Evolutionary conservation across 805 yeast species (phyloP), one percentile per base, ranked within the genome.

Genomic region (Huiozyma naganishii): DNA sequence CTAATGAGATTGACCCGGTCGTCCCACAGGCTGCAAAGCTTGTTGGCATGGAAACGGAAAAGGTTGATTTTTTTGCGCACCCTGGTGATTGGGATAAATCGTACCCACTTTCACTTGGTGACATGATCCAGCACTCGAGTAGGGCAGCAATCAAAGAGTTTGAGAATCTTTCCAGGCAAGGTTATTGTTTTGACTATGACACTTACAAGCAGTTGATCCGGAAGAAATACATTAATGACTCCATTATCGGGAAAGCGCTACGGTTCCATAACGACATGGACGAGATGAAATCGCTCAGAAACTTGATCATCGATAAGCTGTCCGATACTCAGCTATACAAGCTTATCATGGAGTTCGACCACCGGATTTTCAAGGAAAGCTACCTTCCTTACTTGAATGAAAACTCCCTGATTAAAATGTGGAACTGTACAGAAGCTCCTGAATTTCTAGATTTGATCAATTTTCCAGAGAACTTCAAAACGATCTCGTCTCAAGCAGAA

Each of bases 81-180:
- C 60, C 60, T 9, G 63, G 63, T 40, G 63, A 61, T 39, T 58
- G 63, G 64, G 65, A 61, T 48, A 60, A 54, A 43, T 47, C 58
- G 6, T 61, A 61, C 42, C 63, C 63, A 6, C 36, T 60, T 11
- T 45, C 57, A 10, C 45, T 60, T 11, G 62, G 60, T 23, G 45
- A 59, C 7, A 43, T 50, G 9, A 48, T 62, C 3, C 52, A 57
- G 41, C 57, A 52, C 29, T 52, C 64, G 5, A 48, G 50, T 7
- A 45, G 44, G 9, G 52, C 55, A 7, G 62, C 57, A 1, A 38
- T 58, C 6, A 59, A 53, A 29, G 58, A 59, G 32, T 59, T 48
- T 38, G 52, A 52, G 43, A 52, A 54, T 10, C 42, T 59, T 13
- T 40, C 46, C 7, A 17, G 45, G 2, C 52, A 57, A 29, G 64